Evolutionary conservation across 768 basidiomycete genomes (phyloP).

Genomic region (Pisolithus tinctorius): DNA sequence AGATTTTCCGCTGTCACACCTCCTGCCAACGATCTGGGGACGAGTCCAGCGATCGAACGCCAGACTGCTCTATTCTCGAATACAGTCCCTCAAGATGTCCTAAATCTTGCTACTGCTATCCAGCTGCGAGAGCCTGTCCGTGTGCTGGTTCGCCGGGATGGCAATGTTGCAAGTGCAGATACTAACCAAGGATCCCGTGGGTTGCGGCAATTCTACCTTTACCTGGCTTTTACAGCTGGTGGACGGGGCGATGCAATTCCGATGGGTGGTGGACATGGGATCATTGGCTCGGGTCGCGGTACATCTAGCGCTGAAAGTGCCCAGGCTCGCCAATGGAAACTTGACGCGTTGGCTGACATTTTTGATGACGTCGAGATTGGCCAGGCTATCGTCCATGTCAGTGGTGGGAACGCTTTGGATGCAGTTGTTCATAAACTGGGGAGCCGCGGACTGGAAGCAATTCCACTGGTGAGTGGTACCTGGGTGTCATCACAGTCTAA

Average conservation of each 20-base stretch:
- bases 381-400: constrained; percentile 84
- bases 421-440: constrained; percentile 87
- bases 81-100: constrained; percentile 95
- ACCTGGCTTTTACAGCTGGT: constrained; percentile 89
- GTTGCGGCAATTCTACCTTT: constrained; percentile 93
- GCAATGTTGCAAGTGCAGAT: constrained; percentile 66
- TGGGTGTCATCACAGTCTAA: background rate
- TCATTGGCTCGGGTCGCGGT: constrained; percentile 89
- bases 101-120: constrained; percentile 90
- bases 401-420: constrained; percentile 81
- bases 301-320: constrained; percentile 75
- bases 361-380: constrained; percentile 80
- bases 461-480: constrained; percentile 68
- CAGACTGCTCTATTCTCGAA: constrained; percentile 96
- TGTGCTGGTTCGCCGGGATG: constrained; percentile 92
- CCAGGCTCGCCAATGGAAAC: constrained; percentile 90
- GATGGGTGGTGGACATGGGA: constrained; percentile 63
- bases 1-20: constrained; percentile 53
- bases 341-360: constrained; percentile 85
- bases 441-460: constrained; percentile 77
- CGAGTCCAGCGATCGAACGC: constrained; percentile 53
- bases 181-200: constrained; percentile 72
- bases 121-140: constrained; percentile 94
- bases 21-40: constrained; percentile 34
- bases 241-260: constrained; percentile 55